Evolutionary conservation across 805 yeast species (phyloP), one percentile per base, ranked within the genome.

Genomic region (Myxozyma vanderwaltii): DNA sequence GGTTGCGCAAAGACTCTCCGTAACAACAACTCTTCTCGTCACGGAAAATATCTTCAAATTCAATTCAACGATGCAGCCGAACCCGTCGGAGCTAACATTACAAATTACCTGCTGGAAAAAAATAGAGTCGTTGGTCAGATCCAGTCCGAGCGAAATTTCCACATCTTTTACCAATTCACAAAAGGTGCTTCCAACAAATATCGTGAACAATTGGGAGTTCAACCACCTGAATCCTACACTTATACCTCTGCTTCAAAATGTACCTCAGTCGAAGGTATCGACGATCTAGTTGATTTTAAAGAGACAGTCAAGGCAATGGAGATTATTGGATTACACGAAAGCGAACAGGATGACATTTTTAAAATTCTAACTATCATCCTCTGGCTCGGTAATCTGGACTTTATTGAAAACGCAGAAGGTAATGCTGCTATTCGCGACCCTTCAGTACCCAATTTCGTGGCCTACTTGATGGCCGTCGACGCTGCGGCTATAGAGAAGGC

Each of bases 111-210:
- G 63, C 78, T 94, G 64, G 99, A 94, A 71, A 94, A 94, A 72
- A 96, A 90, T 75, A 82, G 99, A 74, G 97, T 94, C 33, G 99
- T 94, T n/a, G 86, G 92, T 35, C 99, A 94, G 74, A 89, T 91
- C 66, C 79, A 83, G 64, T 85, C 88, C 67, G 99, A 94, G 77
- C 83, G 99, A 73, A 94, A 94, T 72, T 94, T 94, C 78, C 99
- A 94, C 73, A 94, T 94, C 58, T 94, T 94, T 72, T 94, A 94
- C 72, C 99, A 94, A 76, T 88, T 89, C 72, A 88, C 97, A 12
- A 94, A 92, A 72, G 89, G 89, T 63, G 96, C 97, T 1, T 83
- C 90, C 13, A 91, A 90, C 39, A 80, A 79, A 57, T 91, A 92
- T 71, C 86, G 96, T 71, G 90, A 88, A 67, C 77, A 76, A 36